A percentile compares a stretch with the other conserved stretches of the same genome.
Conservation (phyloP, 1,139 yeast genomes). For the Kluyveromyces sp. region DNA sequence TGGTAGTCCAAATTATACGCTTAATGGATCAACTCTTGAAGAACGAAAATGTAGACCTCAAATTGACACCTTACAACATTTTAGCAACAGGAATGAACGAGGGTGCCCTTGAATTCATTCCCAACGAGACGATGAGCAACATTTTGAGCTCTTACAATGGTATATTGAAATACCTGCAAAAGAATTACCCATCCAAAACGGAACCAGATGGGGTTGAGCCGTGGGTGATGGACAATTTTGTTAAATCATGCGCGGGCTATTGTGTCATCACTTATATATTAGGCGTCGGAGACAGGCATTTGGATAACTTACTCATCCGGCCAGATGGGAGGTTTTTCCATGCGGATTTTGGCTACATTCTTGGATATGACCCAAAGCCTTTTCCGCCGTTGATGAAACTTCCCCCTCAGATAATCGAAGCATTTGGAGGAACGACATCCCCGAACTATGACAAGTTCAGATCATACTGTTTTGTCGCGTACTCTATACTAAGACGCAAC, state of each 20-base stretch:
- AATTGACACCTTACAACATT: conserved; percentile 81
- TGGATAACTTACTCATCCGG: conserved; percentile 72
- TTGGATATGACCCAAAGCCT: conserved; percentile 96
- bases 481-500: conserved; percentile 81
- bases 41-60: conserved; percentile 84
- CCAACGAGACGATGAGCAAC: conserved; percentile 83
- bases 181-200: conserved; percentile 51
- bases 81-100: conserved; percentile 86
- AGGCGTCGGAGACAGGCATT: conserved; percentile 96
- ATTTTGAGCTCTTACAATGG: conserved; percentile 70
- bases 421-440: conserved; percentile 90
- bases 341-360: conserved; percentile 94
- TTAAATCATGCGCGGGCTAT: conserved; percentile 94
- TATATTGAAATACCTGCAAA: conserved; percentile 61
- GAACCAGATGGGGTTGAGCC: conserved; percentile 69
- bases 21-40: conserved; percentile 85
- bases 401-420: conserved; percentile 94
- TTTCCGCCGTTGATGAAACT: conserved; percentile 97
- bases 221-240: conserved; percentile 85
- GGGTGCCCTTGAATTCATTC: conserved; percentile 89
- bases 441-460: conserved; percentile 81
- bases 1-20: conserved; percentile 84
- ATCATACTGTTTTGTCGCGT: conserved; percentile 90
- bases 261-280: conserved; percentile 91
- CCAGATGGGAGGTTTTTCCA: conserved; percentile 87